A percentile compares a stretch with the other conserved stretches of the same genome.
Evolutionary conservation across 768 basidiomycete species (phyloP).

Genomic region (Lentinula edodes): DNA sequence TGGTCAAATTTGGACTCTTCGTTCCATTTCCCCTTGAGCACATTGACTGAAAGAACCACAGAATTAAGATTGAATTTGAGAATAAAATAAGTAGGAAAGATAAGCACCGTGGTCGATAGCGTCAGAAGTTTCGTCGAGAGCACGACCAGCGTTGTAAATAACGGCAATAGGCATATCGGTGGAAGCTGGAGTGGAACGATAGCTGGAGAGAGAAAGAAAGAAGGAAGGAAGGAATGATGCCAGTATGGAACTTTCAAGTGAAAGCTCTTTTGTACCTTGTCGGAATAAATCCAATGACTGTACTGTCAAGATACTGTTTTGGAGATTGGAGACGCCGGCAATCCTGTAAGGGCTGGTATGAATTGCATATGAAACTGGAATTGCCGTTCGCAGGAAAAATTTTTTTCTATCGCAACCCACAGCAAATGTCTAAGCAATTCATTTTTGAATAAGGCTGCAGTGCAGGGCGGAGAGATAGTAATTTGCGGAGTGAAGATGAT

Average conservation of each 20-base stretch:
- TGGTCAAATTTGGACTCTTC: constrained; percentile 53
- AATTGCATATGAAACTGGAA: neutral
- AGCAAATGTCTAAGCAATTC: neutral
- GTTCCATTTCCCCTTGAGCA: constrained; percentile 62
- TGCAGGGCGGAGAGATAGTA: neutral
- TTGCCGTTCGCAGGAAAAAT: neutral
- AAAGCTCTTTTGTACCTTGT: neutral
- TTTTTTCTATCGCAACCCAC: neutral
- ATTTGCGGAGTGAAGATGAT: neutral
- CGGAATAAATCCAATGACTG: neutral
- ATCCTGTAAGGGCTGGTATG: neutral
- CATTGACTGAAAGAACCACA: constrained; percentile 46
- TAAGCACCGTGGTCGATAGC: constrained; percentile 41
- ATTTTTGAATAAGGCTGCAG: neutral
- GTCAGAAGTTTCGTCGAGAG: constrained; percentile 41
- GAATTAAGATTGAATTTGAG: neutral
- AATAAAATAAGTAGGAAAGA: neutral
- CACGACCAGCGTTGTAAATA: constrained; percentile 1
- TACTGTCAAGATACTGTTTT: neutral
- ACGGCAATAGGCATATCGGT: neutral
- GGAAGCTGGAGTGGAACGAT: neutral
- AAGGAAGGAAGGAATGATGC: neutral
- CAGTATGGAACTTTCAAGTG: neutral
- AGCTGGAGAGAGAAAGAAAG: neutral
- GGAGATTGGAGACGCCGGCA: neutral